A percentile compares a stretch with the other conserved stretches of the same genome.
Conservation (phyloP, 2,329 filamentous ascomycete genomes). For the Fusarium paranaense region DNA sequence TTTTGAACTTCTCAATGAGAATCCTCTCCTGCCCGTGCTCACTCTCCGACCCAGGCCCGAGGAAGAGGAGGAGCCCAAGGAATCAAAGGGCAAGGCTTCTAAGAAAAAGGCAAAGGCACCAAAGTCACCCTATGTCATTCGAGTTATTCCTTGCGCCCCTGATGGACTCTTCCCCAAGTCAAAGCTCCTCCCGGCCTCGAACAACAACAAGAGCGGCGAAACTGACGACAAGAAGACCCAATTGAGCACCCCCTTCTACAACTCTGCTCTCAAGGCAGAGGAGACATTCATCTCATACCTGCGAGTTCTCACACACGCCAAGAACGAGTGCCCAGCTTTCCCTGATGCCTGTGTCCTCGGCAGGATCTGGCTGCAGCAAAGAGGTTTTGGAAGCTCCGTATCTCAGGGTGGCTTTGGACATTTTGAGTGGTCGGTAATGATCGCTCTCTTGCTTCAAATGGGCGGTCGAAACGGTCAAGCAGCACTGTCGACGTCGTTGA, state of each 20-base stretch:
- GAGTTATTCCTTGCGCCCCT: conserved; percentile 81
- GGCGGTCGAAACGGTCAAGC: conserved; percentile 78
- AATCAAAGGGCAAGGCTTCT: conserved; percentile 26
- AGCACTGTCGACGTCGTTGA: conserved; percentile 82
- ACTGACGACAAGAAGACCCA: conserved; percentile 57
- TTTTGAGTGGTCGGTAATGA: conserved; percentile 88
- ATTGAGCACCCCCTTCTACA: conserved; percentile 84
- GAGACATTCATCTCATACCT: conserved; percentile 79
- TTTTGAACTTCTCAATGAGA: conserved; percentile 78
- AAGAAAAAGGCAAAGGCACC: conserved; percentile 43
- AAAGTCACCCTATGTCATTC: conserved; percentile 68
- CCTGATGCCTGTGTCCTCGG: conserved; percentile 88
- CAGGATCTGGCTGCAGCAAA: conserved; percentile 88
- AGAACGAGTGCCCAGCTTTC: conserved; percentile 78
- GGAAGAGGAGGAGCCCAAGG: conserved; percentile 25
- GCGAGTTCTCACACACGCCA: conserved; percentile 77
- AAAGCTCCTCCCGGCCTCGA: conserved; percentile 78
- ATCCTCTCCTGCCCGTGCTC: conserved; percentile 79
- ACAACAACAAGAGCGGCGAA: conserved; percentile 72
- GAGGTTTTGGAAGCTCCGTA: conserved; percentile 79
- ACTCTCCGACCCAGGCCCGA: conserved; percentile 53
- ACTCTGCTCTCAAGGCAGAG: conserved; percentile 85
- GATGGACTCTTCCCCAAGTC: conserved; percentile 75
- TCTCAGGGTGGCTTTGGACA: conserved; percentile 87
- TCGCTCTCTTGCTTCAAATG: conserved; percentile 83